Conservation (phyloP, 176 grass and related monocot genomes). For the Tillandsia fasciculata region DNA sequence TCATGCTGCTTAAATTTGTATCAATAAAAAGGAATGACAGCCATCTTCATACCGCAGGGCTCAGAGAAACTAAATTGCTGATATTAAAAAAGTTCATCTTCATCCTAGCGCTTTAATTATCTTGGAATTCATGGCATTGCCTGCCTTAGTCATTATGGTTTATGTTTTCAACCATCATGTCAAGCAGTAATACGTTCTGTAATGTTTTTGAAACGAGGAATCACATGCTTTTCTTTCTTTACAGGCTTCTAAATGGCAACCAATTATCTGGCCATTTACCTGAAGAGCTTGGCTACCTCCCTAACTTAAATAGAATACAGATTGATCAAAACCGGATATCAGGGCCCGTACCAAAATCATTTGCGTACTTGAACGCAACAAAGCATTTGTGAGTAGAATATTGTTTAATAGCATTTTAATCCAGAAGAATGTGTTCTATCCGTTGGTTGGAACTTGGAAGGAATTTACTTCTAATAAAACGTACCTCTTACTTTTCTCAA, state of each 20-base stretch:
- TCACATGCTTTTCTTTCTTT: conserved; percentile 14
- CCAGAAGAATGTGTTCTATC: no score
- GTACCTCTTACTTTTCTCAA: conserved; percentile 18
- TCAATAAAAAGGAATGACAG: neutral
- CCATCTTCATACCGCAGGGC: neutral
- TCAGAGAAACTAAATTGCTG: conserved; percentile 4
- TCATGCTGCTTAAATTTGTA: neutral
- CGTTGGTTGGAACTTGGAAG: neutral
- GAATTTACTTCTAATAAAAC: conserved; percentile 22
- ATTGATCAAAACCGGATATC: conserved; percentile 74
- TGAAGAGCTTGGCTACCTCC: conserved; percentile 71
- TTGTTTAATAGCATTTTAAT: conserved; percentile 11
- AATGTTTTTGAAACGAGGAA: neutral
- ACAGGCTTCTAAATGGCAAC: conserved; percentile 86
- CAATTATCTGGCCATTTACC: conserved; percentile 66
- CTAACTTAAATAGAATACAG: conserved; percentile 71
- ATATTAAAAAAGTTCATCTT: neutral
- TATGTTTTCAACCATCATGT: neutral
- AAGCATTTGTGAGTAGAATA: conserved; percentile 73
- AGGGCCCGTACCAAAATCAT: conserved; percentile 76
- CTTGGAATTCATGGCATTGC: neutral
- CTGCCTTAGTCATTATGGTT: neutral
- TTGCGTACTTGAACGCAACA: conserved; percentile 59
- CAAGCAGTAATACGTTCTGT: neutral
- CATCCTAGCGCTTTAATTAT: conserved; percentile 7